A percentile compares a stretch with the other conserved stretches of the same genome.
These are phyloP conservation scores for Curvularia lunata DNA, from an alignment of 2,329 filamentous ascomycete species.

Conservation along the genomic window DNA sequence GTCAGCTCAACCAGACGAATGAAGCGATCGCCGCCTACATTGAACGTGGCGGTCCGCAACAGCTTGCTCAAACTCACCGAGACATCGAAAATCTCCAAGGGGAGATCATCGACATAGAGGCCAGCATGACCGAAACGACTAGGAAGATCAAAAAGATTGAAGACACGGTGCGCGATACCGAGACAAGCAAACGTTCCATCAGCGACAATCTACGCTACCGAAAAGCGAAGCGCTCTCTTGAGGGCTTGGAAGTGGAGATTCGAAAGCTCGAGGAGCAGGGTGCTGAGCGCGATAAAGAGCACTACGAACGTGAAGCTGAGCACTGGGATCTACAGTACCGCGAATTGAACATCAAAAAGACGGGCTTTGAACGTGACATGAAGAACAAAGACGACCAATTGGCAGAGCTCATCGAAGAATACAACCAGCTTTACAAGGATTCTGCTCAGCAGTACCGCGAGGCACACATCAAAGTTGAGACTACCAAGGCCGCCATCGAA, in stretches of 20 bases:
- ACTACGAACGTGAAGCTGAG: conserved; percentile 72
- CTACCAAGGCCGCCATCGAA: conserved; percentile 90
- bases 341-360: conserved; percentile 73
- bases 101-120: conserved; percentile 69
- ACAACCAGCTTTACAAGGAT: conserved; percentile 84
- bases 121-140: conserved; percentile 70
- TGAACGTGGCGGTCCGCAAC: conserved; percentile 73
- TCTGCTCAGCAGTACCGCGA: conserved; percentile 82
- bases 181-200: conserved; percentile 85
- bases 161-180: conserved; percentile 77
- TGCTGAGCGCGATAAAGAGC: conserved; percentile 80
- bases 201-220: conserved; percentile 87
- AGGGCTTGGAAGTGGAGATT: conserved; percentile 73
- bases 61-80: conserved; percentile 71
- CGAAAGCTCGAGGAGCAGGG: conserved; percentile 76
- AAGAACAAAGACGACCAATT: conserved; percentile 86
- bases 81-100: conserved; percentile 72
- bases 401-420: conserved; percentile 74
- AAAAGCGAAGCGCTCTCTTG: conserved; percentile 72
- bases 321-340: conserved; percentile 72
- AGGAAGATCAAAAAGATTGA: conserved; percentile 77
- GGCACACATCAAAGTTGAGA: conserved; percentile 86
- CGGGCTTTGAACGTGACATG: conserved; percentile 76
- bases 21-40: conserved; percentile 81
- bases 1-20: conserved; percentile 77